Evolutionary conservation across 2,329 filamentous ascomycete genomes (phyloP).

Genomic region (Rhynchosporium agropyri): DNA sequence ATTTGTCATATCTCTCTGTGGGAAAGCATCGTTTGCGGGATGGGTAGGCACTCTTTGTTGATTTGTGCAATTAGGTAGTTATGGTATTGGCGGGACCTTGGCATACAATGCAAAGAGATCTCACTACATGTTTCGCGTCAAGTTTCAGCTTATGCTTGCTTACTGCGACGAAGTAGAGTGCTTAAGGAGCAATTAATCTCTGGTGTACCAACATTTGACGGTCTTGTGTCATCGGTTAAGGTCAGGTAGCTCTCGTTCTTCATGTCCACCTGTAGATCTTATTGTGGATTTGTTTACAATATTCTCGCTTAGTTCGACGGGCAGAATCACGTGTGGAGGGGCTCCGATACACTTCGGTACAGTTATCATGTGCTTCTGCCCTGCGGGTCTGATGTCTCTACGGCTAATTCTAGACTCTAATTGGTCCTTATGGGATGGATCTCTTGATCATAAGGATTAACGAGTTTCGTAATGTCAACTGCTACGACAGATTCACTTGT

Average conservation of each 20-base stretch:
- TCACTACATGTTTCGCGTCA: too few relatives aligned
- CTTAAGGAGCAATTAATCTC: too few relatives aligned
- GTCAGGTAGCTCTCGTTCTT: background rate
- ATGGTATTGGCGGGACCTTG: background rate
- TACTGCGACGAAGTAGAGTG: background rate
- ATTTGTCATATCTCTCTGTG: background rate
- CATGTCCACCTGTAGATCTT: too few relatives aligned
- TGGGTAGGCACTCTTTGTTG: background rate
- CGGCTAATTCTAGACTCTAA: too few relatives aligned
- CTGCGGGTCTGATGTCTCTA: too few relatives aligned
- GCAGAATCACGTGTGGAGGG: background rate
- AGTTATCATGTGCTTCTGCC: background rate
- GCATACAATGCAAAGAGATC: constrained; percentile 11
- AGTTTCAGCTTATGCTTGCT: background rate
- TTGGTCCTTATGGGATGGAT: too few relatives aligned
- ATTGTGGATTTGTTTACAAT: background rate
- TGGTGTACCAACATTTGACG: too few relatives aligned
- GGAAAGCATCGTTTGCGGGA: constrained; percentile 7
- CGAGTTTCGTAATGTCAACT: too few relatives aligned
- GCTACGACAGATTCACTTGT: too few relatives aligned
- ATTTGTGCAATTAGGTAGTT: background rate
- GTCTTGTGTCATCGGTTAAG: too few relatives aligned
- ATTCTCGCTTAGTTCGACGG: background rate
- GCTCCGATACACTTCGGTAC: background rate
- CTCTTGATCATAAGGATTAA: too few relatives aligned